Evolutionary conservation across 2,329 filamentous ascomycete genomes (phyloP).

Genomic region (Elsinoe perseae): DNA sequence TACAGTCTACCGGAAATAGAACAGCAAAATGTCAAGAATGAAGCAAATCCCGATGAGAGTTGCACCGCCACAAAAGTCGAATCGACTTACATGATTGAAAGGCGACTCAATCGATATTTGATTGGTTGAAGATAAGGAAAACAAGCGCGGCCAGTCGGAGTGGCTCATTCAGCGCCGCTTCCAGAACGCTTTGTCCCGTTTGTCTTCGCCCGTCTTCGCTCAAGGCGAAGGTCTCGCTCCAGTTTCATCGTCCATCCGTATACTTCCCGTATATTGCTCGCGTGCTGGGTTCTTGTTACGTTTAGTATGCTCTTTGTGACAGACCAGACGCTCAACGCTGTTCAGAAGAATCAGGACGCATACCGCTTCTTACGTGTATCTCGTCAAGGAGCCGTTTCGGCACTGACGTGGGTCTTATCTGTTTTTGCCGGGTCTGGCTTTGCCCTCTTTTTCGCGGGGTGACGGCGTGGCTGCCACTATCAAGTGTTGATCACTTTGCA

Average conservation of each 20-base stretch:
- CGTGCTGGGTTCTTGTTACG: slow-evolving; percentile 10
- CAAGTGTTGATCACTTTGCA: background rate
- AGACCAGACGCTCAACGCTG: background rate
- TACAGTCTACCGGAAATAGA: background rate
- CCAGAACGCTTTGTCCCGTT: slow-evolving; percentile 3
- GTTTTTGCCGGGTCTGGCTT: background rate
- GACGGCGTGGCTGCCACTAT: slow-evolving; percentile 10
- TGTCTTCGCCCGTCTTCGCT: no score
- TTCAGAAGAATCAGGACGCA: background rate
- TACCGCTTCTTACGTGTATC: no score
- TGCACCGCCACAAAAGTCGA: slow-evolving; percentile 14
- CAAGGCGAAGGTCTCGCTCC: background rate
- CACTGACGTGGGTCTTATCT: slow-evolving; percentile 7
- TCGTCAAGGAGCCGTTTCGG: background rate
- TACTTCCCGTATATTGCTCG: slow-evolving; percentile 5
- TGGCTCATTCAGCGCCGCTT: background rate
- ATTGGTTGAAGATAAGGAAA: slow-evolving; percentile 15
- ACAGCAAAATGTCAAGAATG: background rate
- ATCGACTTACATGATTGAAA: slow-evolving; percentile 10
- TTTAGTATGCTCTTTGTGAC: slow-evolving; percentile 9
- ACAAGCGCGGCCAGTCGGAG: slow-evolving; percentile 4
- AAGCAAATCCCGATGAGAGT: background rate
- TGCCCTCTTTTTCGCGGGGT: background rate
- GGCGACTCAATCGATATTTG: background rate
- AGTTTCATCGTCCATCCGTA: slow-evolving; percentile 5